Evolutionary conservation across 768 basidiomycete genomes (phyloP).

Genomic region (Nidularia pulvinata): DNA sequence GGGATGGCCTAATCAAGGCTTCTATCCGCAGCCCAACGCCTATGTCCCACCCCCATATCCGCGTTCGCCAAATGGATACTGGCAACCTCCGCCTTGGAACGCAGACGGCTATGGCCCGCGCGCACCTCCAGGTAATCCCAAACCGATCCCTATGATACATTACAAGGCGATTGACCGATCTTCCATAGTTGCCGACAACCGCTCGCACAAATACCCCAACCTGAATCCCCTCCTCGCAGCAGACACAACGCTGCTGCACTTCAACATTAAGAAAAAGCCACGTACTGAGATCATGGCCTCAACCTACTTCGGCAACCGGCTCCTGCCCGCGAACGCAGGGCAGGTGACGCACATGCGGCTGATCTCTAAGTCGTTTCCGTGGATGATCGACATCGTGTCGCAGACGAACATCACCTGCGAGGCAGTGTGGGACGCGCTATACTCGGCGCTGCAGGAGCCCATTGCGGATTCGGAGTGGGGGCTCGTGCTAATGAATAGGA

Average conservation of each 20-base stretch:
- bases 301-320: constrained; percentile 36
- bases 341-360: constrained; percentile 45
- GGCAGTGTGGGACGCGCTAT: constrained; percentile 54
- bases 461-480: constrained; percentile 74
- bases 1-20: background rate
- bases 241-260: constrained; percentile 47
- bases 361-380: constrained; percentile 63
- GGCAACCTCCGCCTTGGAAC: background rate
- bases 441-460: constrained; percentile 47
- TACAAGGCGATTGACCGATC: background rate
- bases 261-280: constrained; percentile 45
- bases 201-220: constrained; percentile 41
- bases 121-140: background rate
- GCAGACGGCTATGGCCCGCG: background rate
- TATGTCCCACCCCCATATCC: background rate
- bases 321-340: constrained; percentile 31
- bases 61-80: background rate
- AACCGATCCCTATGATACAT: background rate
- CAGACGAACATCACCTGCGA: constrained; percentile 43
- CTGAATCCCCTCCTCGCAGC: constrained; percentile 54
- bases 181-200: background rate
- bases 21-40: background rate
- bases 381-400: constrained; percentile 56
- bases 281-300: constrained; percentile 37
- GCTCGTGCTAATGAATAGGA: constrained; percentile 41